phyloP scores from a whole-genome alignment of 139 green algal genomes.

The Chlorella sp. region DNA sequence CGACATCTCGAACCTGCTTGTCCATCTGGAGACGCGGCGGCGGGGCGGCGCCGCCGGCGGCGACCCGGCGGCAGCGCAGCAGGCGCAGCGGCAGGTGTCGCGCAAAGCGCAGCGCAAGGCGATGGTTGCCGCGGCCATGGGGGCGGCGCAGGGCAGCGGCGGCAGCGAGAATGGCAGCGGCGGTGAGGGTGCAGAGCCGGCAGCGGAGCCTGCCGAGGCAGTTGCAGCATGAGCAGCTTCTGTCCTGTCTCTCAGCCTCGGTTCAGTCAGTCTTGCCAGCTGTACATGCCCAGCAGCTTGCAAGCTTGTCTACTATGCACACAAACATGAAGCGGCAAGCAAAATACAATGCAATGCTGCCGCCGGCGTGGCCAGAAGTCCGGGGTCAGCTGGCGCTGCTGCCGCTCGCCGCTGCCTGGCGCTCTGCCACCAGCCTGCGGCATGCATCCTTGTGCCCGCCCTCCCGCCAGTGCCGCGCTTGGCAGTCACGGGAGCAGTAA shows the following conservation, averaged over 20 bases:
- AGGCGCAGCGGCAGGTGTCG: constrained; percentile 11
- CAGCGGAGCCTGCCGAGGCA: not conserved
- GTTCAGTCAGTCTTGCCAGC: too few relatives aligned
- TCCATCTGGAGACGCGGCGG: constrained; percentile 83
- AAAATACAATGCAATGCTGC: too few relatives aligned
- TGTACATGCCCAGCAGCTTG: not conserved
- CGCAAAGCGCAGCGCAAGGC: constrained; percentile 33
- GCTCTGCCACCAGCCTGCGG: too few relatives aligned
- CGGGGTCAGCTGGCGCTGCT: too few relatives aligned
- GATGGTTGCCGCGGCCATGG: constrained; percentile 18
- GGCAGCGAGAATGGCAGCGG: not conserved
- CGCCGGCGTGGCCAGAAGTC: too few relatives aligned
- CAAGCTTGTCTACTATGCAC: too few relatives aligned
- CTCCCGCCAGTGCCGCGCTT: too few relatives aligned
- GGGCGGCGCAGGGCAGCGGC: not conserved
- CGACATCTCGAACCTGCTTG: constrained; percentile 91
- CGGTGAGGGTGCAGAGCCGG: not conserved
- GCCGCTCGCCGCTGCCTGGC: too few relatives aligned
- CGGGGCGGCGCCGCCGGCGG: not conserved
- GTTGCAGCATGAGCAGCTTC: constrained; percentile 1
- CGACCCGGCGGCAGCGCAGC: not conserved
- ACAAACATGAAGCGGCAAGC: not conserved
- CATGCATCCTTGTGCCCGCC: too few relatives aligned
- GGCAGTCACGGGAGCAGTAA: too few relatives aligned
- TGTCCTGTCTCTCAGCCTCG: too few relatives aligned